Conservation (phyloP, 148 eudicot species). For the Tetragonia tetragonoides region DNA sequence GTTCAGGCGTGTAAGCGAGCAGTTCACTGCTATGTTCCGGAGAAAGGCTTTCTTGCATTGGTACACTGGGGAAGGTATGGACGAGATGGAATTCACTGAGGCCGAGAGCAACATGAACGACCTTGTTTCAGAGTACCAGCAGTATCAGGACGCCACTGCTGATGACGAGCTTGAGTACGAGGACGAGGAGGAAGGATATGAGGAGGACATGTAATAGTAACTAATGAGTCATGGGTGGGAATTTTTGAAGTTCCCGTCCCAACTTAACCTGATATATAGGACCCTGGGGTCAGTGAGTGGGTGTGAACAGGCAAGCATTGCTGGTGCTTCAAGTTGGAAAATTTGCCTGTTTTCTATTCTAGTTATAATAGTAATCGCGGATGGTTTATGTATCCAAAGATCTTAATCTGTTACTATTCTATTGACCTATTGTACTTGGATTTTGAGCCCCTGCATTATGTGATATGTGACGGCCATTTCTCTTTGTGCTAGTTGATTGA, state of each 20-base stretch:
- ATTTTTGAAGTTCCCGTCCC: background rate
- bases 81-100: constrained; percentile 89
- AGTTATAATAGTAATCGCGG: background rate
- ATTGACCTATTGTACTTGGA: background rate
- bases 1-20: constrained; percentile 45
- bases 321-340: constrained; percentile 10
- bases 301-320: background rate
- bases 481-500: background rate
- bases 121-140: constrained; percentile 40
- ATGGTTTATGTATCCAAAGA: background rate
- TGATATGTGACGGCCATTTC: constrained; percentile 15
- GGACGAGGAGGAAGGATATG: constrained; percentile 30
- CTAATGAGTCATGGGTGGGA: background rate
- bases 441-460: constrained; percentile 8
- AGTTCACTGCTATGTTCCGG: constrained; percentile 50
- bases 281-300: no score
- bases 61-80: constrained; percentile 92
- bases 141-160: constrained; percentile 41
- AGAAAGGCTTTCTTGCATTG: constrained; percentile 92
- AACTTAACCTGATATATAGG: no score
- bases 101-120: constrained; percentile 77
- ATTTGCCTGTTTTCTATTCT: constrained; percentile 15
- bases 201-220: constrained; percentile 15
- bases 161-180: constrained; percentile 41
- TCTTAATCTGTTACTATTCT: constrained; percentile 5